Evolutionary conservation across 352 stramenopile genomes (phyloP).

Genomic region (Globisporangium emineosum): DNA sequence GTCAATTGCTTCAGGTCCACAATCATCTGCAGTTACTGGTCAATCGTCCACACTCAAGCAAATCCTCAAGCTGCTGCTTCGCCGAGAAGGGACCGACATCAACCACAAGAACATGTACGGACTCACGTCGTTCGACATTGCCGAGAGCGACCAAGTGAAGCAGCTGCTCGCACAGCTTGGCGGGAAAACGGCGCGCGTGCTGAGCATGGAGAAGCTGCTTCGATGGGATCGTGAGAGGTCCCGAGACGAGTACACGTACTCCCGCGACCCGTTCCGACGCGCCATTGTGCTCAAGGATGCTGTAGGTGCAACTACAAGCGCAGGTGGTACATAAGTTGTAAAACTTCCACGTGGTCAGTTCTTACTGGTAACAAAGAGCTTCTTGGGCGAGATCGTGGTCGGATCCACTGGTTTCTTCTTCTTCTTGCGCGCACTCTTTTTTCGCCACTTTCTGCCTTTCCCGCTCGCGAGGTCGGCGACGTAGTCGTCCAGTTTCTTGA

Average conservation of each 20-base stretch:
- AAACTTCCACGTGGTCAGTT: constrained; percentile 22
- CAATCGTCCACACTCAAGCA: constrained; percentile 20
- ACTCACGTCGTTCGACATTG: constrained; percentile 56
- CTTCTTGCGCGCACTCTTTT: constrained; percentile 26
- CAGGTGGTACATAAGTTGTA: background rate
- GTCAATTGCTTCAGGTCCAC: too few species aligned
- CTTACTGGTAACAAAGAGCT: constrained; percentile 42
- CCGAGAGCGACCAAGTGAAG: constrained; percentile 41
- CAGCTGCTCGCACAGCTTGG: constrained; percentile 38
- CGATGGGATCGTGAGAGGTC: constrained; percentile 49
- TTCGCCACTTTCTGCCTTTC: constrained; percentile 24
- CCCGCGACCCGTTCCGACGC: constrained; percentile 26
- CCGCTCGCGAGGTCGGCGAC: constrained; percentile 28
- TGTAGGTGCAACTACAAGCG: too few species aligned
- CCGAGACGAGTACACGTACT: constrained; percentile 45
- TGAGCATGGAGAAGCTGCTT: constrained; percentile 47
- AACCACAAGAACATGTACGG: constrained; percentile 74
- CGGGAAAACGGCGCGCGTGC: constrained; percentile 36
- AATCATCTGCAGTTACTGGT: too few species aligned
- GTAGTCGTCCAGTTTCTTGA: constrained; percentile 58
- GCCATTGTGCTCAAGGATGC: constrained; percentile 20
- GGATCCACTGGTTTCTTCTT: constrained; percentile 26
- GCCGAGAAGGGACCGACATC: constrained; percentile 38
- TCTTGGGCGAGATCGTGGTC: constrained; percentile 35
- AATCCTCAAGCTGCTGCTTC: constrained; percentile 27